Base-by-base conservation (phyloP, 768 basidiomycete genomes). In the Holtermanniella nyarrowii region DNA sequence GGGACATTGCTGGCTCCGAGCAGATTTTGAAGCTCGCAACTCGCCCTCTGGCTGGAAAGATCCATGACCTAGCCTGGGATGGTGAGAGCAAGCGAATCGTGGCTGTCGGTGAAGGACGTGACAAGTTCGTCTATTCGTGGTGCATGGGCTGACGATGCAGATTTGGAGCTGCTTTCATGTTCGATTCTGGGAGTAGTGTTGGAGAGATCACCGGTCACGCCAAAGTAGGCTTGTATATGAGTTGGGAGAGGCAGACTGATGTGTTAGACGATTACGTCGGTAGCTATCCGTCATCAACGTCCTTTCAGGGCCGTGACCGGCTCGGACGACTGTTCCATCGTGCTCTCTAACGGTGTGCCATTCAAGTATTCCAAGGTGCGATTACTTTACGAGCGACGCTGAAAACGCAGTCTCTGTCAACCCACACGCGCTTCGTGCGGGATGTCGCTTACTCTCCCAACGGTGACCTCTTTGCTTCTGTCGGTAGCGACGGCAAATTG, bases 1-100 rank as follows among this genome's bases (percentile, higher is more conserved):
- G 93, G 91, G 93, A 96, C 69, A 82, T 81, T 0, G 81, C 86
- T 22, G 86, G 88, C 26, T 82, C 84, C 52, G 88, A 93, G 53
- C 84, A 89, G 59, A 71, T 76, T 0, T 72, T 93, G 53, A 91
- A 89, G 70, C 58, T 68, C 16, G 69, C 66, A 31, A 60, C 56
- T 16, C 54, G 68, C 49, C 65, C 70, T 4, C 44, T 73, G 2
- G 60, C 58, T 2, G 73, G 73, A 1, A 67, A 65, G 52, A 88
- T 90, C 58, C 90, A 90, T 60, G 93, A 96, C 72, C 79, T 97
- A 20, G 84, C 84, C 11, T 97, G 93, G 93, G 93, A 96, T 63
- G 86, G 85, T 1, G 93, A 96, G 71, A 88, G 85, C 65, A 93
- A 95, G 69, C 79, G 93, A n/a, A 85, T 97, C 52, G 85, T 96